These are phyloP conservation scores for Phoenix dactylifera DNA, from an alignment of 176 grass and related monocot genomes.

Conservation along the genomic window DNA sequence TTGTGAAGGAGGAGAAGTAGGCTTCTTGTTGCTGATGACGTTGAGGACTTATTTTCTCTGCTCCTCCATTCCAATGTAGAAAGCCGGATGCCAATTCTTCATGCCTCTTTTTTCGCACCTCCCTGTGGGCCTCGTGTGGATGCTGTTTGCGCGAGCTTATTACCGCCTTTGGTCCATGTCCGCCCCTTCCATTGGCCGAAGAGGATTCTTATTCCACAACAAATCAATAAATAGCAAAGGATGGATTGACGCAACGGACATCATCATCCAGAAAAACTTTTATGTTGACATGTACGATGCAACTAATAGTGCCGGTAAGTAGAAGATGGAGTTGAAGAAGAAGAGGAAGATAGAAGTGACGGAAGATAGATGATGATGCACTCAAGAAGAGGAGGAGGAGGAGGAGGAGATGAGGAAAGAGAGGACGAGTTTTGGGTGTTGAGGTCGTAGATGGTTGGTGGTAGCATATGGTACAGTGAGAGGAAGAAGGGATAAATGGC, in stretches of 20 bases:
- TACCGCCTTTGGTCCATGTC: neutral
- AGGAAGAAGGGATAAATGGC: slow-evolving; percentile 12
- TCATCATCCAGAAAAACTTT: slow-evolving; percentile 24
- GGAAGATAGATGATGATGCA: too few species aligned
- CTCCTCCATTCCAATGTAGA: too few species aligned
- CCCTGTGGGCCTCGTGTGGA: too few species aligned
- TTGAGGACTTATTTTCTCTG: too few species aligned
- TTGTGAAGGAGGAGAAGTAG: too few species aligned
- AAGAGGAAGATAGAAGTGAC: neutral
- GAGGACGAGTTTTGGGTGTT: slow-evolving; percentile 30
- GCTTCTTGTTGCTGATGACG: too few species aligned
- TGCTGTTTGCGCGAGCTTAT: too few species aligned
- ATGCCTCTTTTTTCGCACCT: too few species aligned
- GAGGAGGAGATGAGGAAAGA: slow-evolving; percentile 28
- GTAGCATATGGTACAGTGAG: slow-evolving; percentile 39
- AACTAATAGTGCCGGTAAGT: slow-evolving; percentile 27
- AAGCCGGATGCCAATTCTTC: too few species aligned
- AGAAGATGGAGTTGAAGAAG: slow-evolving; percentile 27
- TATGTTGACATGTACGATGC: slow-evolving; percentile 2
- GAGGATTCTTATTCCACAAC: slow-evolving; percentile 59
- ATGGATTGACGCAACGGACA: slow-evolving; percentile 3
- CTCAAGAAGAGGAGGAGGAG: slow-evolving; percentile 24
- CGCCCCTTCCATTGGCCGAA: slow-evolving; percentile 8
- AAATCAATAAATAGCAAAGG: slow-evolving; percentile 86
- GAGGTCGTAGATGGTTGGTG: slow-evolving; percentile 22